These are phyloP conservation scores for Syncephalastrum sp. DNA, from an alignment of 371 early-diverging fungal species.

Conservation along the genomic window DNA sequence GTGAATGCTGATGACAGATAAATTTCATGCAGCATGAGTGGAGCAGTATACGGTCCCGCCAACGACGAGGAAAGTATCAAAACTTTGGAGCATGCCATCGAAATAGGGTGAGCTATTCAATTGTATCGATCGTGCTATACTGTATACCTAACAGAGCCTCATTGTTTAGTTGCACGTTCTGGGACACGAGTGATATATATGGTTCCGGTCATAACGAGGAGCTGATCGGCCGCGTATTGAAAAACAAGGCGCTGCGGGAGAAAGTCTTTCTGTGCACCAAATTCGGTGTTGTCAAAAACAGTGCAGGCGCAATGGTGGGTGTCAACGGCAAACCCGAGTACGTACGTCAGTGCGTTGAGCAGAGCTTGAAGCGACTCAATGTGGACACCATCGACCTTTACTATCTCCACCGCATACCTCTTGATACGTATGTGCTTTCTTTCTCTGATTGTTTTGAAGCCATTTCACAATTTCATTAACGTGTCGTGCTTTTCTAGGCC, in stretches of 20 bases:
- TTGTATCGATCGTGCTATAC: background rate
- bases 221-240: conserved; percentile 30
- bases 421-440: conserved; percentile 18
- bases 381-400: conserved; percentile 56
- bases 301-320: conserved; percentile 15
- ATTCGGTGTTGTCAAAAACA: conserved; percentile 29
- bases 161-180: conserved; percentile 1
- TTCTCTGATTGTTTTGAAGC: too few relatives aligned
- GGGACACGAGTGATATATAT: conserved; percentile 5
- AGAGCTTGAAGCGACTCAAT: conserved; percentile 41
- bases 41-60: conserved; percentile 15
- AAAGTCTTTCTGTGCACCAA: conserved; percentile 51
- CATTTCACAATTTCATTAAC: too few relatives aligned
- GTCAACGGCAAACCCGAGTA: conserved; percentile 47
- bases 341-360: conserved; percentile 43
- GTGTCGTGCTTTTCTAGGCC: conserved; percentile 15
- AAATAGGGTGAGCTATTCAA: conserved; percentile 12
- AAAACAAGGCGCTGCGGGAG: conserved; percentile 24
- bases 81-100: conserved; percentile 30
- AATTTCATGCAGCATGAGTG: conserved; percentile 14
- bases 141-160: background rate
- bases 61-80: conserved; percentile 32
- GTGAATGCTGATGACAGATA: background rate
- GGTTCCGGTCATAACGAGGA: conserved; percentile 31
- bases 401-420: conserved; percentile 57